Evolutionary conservation across 257 asterid species (phyloP), one percentile per base, ranked within the genome.

Genomic region (Solanum tarijense): DNA sequence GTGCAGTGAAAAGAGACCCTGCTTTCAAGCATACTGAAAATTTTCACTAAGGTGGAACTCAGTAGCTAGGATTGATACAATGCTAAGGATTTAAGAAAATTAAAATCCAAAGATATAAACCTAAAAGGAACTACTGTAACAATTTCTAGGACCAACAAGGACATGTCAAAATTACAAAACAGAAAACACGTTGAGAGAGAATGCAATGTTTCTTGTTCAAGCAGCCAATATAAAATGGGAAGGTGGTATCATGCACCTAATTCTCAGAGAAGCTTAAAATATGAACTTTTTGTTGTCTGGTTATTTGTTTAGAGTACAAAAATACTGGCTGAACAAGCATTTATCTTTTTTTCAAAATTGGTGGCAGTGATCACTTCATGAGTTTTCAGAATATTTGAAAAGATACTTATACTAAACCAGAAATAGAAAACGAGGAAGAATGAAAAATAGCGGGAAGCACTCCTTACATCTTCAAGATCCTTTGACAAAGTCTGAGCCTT

Each of bases 401-500:
- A 18, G 84, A 78, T 41, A 43, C 65, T 78, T n/a, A 68, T 27
- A 27, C 75, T 27, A 48, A 65, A 46, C 39, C 68, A 81, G 68
- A 46, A 79, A 43, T 58, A 79, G 84, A 48, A 81, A 81, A 48
- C 25, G 1, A 46, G 85, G 85, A 48, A 29, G 20, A 46, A 81
- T n/a, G 18, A 48, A 81, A 81, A 43, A 74, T 81, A 20, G 71
- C 10, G 55, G 58, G 31, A 68, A 52, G 83, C 36, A 75, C 87
- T 71, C 69, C 83, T 94, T 92, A 96, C 99, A 86, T 94, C 90
- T 35, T 92, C 98, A 78, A 96, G 98, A 85, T 93, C 98, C 91
- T 95, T 94, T 87, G 91, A 71, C 88, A 90, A 94, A 88, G 93
- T 94, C 88, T 95, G 95, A 36, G 98, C 99, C 89, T 89, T 91